Evolutionary conservation across 805 yeast species (phyloP).

Genomic region (Kuraishia hungarica): DNA sequence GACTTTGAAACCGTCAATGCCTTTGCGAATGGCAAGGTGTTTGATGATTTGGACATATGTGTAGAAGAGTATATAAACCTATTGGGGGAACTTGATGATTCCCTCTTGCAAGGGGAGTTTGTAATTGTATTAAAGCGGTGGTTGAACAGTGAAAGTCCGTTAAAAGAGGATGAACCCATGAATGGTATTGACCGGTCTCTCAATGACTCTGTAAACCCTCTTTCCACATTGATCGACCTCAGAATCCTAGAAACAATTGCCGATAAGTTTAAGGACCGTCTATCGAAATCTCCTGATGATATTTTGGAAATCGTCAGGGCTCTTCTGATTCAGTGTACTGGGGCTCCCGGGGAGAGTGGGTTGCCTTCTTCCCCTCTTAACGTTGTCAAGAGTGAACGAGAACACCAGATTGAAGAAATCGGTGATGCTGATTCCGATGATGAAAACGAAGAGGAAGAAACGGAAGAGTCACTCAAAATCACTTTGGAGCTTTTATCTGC

Average conservation of each 20-base stretch:
- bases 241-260: slow-evolving; percentile 57
- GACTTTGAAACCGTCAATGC: no score
- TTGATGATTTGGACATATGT: slow-evolving; percentile 35
- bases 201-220: slow-evolving; percentile 31
- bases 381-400: slow-evolving; percentile 13
- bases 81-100: slow-evolving; percentile 41
- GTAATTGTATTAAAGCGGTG: slow-evolving; percentile 49
- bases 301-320: slow-evolving; percentile 41
- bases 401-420: no score
- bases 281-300: slow-evolving; percentile 49
- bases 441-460: slow-evolving; percentile 23
- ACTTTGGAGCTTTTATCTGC: slow-evolving; percentile 30
- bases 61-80: slow-evolving; percentile 33
- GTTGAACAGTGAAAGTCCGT: slow-evolving; percentile 26
- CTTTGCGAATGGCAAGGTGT: slow-evolving; percentile 20
- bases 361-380: not conserved
- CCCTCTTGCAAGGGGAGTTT: slow-evolving; percentile 37
- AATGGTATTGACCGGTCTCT: slow-evolving; percentile 15
- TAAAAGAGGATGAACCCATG: slow-evolving; percentile 6
- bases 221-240: slow-evolving; percentile 47
- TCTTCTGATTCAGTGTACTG: slow-evolving; percentile 23
- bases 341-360: slow-evolving; percentile 8
- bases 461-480: slow-evolving; percentile 20
- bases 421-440: slow-evolving; percentile 35
- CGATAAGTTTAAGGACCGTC: slow-evolving; percentile 44